Base-by-base conservation (phyloP, 345 rosid genomes). In the Rhodamnia rubescens region DNA sequence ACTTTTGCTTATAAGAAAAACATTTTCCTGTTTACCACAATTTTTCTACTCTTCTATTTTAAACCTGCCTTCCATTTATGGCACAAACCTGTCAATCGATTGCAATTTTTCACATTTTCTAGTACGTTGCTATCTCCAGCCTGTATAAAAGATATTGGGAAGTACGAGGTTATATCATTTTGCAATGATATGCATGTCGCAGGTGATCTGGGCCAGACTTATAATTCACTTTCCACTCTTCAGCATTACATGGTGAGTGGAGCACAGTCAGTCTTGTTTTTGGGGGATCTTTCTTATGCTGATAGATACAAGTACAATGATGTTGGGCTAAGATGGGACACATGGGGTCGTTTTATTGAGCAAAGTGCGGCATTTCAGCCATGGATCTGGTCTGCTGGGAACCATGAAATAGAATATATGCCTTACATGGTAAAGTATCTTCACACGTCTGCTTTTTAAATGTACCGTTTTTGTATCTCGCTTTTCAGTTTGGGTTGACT, bases 141-240 rank as follows among this genome's bases (percentile, higher is more conserved):
- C 47, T 69, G 69, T n/a, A n/a, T 26, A 58, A n/a, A 58, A 58
- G 69, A 58, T 12, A 58, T 57, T 57, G 82, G 82, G 29, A 80
- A 80, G 53, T 80, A 22, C 8, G 4, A 44, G 82, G 47, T 80
- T 15, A 24, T 36, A 14, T 56, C 44, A 20, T 83, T 82, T n/a
- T n/a, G n/a, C n/a, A n/a, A n/a, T n/a, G n/a, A n/a, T 82, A 84
- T 89, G 78, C 86, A 36, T 83, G 54, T 86, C 61, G 84, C 87
- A 95, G 99, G 98, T 85, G 98, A 95, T 89, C 85, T 97, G 90
- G 99, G 99, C 50, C 99, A 97, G 88, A 97, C 98, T 29, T 93
- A 88, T 91, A 95, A 97, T 90, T 97, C 98, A 55, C 89, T 94
- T 53, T 94, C 98, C 81, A 95, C 99, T 50, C 90, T 95, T 82